These are phyloP conservation scores for Periconia macrospinosa DNA, from an alignment of 2,329 filamentous ascomycete species.

Conservation along the genomic window DNA sequence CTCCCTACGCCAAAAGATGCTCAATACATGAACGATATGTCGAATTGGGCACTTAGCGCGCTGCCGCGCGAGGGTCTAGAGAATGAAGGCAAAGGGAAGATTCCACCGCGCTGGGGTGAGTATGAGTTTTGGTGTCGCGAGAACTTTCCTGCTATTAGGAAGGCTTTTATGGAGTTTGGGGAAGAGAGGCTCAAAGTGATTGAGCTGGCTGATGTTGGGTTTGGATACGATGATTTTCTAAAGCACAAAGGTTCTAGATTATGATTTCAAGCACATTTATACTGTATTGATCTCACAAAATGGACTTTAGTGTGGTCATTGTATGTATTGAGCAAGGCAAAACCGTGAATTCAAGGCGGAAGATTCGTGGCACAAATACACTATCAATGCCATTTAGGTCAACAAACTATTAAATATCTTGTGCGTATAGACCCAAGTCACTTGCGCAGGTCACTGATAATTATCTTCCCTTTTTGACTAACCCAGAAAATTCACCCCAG, in stretches of 20 bases:
- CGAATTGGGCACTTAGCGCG: constrained; percentile 62
- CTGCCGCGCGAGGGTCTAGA: constrained; percentile 40
- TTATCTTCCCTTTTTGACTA: too few relatives aligned
- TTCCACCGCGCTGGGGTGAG: constrained; percentile 71
- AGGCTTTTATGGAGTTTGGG: constrained; percentile 69
- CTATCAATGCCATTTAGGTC: too few relatives aligned
- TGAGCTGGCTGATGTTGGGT: constrained; percentile 72
- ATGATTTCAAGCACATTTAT: too few relatives aligned
- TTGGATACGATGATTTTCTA: constrained; percentile 53
- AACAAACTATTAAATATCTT: too few relatives aligned
- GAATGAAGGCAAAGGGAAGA: constrained; percentile 60
- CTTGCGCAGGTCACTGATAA: too few relatives aligned
- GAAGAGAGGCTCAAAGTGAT: constrained; percentile 59
- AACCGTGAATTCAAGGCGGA: too few relatives aligned
- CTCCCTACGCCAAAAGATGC: constrained; percentile 65
- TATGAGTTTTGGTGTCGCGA: constrained; percentile 72
- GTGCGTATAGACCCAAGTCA: too few relatives aligned
- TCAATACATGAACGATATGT: constrained; percentile 69
- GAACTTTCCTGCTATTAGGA: constrained; percentile 69
- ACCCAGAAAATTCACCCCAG: too few relatives aligned
- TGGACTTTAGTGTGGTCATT: too few relatives aligned
- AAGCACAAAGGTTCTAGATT: constrained; percentile 1
- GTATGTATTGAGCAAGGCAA: too few relatives aligned
- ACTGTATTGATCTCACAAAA: too few relatives aligned
- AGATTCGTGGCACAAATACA: too few relatives aligned